Conservation (phyloP, 306 rosid genomes). For the Citrullus amarus region DNA sequence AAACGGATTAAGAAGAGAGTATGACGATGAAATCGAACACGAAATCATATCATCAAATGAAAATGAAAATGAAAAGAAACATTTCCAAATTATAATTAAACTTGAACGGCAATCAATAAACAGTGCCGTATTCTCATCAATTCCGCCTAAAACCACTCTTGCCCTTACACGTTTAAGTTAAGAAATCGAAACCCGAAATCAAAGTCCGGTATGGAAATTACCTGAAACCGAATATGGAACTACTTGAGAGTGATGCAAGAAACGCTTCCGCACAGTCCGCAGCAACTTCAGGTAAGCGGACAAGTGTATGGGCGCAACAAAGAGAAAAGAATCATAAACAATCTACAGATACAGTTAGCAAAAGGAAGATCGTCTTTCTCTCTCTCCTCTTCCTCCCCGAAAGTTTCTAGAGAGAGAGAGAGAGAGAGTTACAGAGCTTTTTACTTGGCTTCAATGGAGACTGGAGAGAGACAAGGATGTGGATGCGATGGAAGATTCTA, state of each 20-base stretch:
- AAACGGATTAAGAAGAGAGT: background rate
- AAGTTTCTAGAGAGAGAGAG: no score
- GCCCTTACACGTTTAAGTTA: background rate
- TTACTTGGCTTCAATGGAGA: background rate
- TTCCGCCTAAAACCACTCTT: background rate
- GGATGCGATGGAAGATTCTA: background rate
- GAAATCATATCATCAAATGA: background rate
- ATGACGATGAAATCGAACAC: background rate
- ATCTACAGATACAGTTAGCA: background rate
- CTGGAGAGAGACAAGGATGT: background rate
- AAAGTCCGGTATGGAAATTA: background rate
- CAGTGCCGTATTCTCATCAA: background rate
- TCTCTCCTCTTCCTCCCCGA: background rate
- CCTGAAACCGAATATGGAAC: background rate
- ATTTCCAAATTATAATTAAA: background rate
- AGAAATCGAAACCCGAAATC: background rate
- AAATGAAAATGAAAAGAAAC: background rate
- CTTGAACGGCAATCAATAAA: background rate
- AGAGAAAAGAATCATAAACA: background rate
- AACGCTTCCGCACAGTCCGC: background rate
- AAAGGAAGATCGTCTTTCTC: background rate
- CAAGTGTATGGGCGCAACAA: background rate
- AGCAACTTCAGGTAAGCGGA: background rate
- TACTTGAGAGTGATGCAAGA: background rate
- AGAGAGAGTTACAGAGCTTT: background rate